phyloP scores from a whole-genome alignment of 2,329 filamentous ascomycete species.

The Epichloe elymi region DNA sequence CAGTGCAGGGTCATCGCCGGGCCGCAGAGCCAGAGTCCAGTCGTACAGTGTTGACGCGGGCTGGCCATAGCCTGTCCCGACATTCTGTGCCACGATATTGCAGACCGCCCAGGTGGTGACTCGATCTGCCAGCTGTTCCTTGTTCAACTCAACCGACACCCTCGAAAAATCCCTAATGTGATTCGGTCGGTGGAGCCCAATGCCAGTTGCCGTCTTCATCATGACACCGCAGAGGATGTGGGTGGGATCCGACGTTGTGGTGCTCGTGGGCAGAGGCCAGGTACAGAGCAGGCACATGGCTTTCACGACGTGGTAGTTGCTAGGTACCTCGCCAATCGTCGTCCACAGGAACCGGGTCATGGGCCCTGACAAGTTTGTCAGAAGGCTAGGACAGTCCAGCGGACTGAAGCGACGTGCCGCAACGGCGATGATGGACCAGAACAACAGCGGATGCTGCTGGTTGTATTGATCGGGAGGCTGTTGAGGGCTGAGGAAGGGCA shows the following conservation, averaged over 20 bases:
- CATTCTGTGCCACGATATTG: conserved; percentile 70
- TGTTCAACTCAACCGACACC: conserved; percentile 60
- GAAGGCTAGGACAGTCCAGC: conserved; percentile 42
- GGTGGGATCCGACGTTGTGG: conserved; percentile 65
- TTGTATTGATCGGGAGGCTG: conserved; percentile 62
- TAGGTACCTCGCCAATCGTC: conserved; percentile 64
- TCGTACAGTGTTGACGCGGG: conserved; percentile 67
- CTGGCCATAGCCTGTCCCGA: conserved; percentile 74
- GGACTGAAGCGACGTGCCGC: conserved; percentile 57
- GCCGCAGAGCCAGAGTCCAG: conserved; percentile 53
- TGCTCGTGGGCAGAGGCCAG: conserved; percentile 74
- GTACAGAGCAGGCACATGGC: conserved; percentile 67
- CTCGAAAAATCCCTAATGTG: conserved; percentile 75
- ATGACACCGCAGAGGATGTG: conserved; percentile 72
- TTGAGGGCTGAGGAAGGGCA: conserved; percentile 58
- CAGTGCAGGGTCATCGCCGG: conserved; percentile 46
- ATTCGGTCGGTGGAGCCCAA: conserved; percentile 67
- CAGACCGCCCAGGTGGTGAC: conserved; percentile 74
- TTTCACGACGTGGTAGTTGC: conserved; percentile 70
- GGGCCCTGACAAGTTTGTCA: conserved; percentile 54
- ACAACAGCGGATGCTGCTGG: conserved; percentile 65
- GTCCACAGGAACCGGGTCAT: conserved; percentile 63
- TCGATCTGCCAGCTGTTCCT: conserved; percentile 66
- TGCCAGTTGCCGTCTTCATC: conserved; percentile 79
- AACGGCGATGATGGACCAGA: conserved; percentile 72